Base-by-base conservation (phyloP, 495 filamentous ascomycete genomes). In the Astrothelium subdiscretum region DNA sequence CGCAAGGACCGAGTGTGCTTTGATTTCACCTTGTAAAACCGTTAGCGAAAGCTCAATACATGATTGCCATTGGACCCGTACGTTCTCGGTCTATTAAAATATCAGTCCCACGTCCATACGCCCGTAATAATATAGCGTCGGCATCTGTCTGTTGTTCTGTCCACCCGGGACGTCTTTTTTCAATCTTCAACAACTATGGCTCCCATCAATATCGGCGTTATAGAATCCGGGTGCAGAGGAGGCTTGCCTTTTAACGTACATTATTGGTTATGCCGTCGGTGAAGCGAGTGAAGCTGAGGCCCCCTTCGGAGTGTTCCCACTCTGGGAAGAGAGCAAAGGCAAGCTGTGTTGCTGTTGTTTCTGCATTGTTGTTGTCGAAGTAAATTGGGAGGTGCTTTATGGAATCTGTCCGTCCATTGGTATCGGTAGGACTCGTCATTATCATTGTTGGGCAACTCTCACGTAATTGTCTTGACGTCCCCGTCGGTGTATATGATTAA, bases 221-320 rank as follows among this genome's bases (percentile, higher is more conserved):
- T 4, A 40, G 22, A 29, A 15, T 29, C 10, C n/a, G 20, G 48
- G 32, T 20, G 52, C 8, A 57, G 51, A 24, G 48, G 12, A 27
- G 63, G 20, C 13, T 48, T 62, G 31, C 32, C 31, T 42, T 54
- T 54, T 57, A 67, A 83, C 83, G 64, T 75, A 88, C 86, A 63
- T 92, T 97, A 74, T 98, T 98, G 52, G 94, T 98, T 73, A 98
- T 98, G 66, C 94, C 94, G 71, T 98, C 94, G 31, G 89, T 98
- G 78, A 97, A 98, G 54, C 86, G 84, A 57, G 90, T 80, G 67
- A 97, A 90, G 71, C 92, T 88, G 64, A 98, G 81, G n/a, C 85
- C 83, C 60, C 89, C 90, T 58, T 80, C 83, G 0, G 80, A 75
- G 20, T 82, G 79, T 63, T 86, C 81, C 94, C 94, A 98, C 67